These are phyloP conservation scores for Inonotus obliquus DNA, from an alignment of 1,284 basidiomycete species.

Conservation along the genomic window DNA sequence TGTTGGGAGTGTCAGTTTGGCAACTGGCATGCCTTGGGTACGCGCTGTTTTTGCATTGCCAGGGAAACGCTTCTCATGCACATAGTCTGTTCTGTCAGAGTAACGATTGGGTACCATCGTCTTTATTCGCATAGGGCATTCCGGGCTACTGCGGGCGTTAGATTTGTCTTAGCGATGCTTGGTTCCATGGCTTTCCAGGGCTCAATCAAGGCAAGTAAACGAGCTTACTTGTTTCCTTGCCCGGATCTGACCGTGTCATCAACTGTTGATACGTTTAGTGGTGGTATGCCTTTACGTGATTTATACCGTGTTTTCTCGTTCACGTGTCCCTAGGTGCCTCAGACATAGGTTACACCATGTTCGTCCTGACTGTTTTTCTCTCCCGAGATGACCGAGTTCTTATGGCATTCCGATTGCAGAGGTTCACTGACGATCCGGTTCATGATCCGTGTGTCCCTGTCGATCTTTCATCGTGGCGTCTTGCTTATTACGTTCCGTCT, in stretches of 20 bases:
- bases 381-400: too few relatives aligned
- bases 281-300: conserved; percentile 32
- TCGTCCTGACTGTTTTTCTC: background rate
- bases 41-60: conserved; percentile 19
- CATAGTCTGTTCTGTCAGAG: conserved; percentile 43
- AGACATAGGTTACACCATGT: conserved; percentile 76
- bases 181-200: conserved; percentile 71
- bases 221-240: background rate
- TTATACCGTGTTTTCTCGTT: background rate
- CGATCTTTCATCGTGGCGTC: background rate
- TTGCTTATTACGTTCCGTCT: background rate
- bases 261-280: conserved; percentile 36
- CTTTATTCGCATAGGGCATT: conserved; percentile 74
- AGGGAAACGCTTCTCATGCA: background rate
- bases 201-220: conserved; percentile 43
- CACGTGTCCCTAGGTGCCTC: conserved; percentile 48
- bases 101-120: conserved; percentile 74
- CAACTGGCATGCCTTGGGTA: conserved; percentile 72
- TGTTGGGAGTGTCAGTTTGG: conserved; percentile 56
- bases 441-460: conserved; percentile 59
- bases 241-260: background rate
- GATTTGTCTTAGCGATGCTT: conserved; percentile 55
- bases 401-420: conserved; percentile 30
- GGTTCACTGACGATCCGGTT: conserved; percentile 70
- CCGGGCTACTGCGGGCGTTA: conserved; percentile 50